phyloP scores from a whole-genome alignment of 495 filamentous ascomycete species.

The Peziza echinospora region DNA sequence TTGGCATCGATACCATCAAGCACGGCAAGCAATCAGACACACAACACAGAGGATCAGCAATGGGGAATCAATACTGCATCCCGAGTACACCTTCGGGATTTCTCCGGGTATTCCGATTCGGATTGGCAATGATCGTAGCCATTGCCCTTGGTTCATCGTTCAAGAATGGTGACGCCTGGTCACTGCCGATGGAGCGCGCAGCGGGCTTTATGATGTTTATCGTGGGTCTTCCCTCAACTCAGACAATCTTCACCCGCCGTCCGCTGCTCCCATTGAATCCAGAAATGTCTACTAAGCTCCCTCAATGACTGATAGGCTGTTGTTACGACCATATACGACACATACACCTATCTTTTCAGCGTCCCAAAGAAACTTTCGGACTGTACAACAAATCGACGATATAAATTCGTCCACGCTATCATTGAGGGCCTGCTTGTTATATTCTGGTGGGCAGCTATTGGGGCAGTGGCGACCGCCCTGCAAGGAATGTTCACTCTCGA shows the following conservation, averaged over 20 bases:
- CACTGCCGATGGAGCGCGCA: conserved; percentile 3
- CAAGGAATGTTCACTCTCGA: neutral
- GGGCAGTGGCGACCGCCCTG: neutral
- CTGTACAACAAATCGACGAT: neutral
- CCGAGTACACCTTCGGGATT: neutral
- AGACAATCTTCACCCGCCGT: neutral
- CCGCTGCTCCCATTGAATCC: neutral
- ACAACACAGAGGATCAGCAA: too few relatives aligned
- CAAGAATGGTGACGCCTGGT: neutral
- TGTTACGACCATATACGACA: neutral
- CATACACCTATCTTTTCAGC: neutral
- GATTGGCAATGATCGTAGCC: conserved; percentile 33
- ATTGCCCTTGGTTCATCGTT: conserved; percentile 2
- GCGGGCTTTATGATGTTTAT: neutral
- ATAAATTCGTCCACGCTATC: neutral
- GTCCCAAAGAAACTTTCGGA: neutral
- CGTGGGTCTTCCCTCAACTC: neutral
- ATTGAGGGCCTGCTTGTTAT: neutral
- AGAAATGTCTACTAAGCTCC: too few relatives aligned
- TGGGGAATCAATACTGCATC: too few relatives aligned
- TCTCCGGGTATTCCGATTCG: conserved; percentile 20
- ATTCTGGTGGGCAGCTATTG: neutral
- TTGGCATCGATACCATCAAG: too few relatives aligned
- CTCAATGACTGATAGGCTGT: neutral
- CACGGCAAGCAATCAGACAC: too few relatives aligned